A percentile compares a stretch with the other conserved stretches of the same genome.
Conservation (phyloP, 768 basidiomycete species). For the Clavaria fumosa region DNA sequence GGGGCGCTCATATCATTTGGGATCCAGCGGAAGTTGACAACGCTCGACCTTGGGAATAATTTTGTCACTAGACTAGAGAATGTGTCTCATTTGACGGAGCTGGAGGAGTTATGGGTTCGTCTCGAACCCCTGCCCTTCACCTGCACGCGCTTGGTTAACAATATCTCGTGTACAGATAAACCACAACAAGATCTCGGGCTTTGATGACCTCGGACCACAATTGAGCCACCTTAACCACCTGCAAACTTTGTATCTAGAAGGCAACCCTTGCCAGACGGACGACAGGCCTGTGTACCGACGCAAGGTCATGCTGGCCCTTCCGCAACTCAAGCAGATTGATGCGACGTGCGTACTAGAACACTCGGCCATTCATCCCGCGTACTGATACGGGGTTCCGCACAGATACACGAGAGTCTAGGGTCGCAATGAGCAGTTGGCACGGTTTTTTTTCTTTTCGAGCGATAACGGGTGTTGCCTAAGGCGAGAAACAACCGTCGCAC, state of each 20-base stretch:
- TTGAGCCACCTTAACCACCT: conserved; percentile 45
- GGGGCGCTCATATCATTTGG: neutral
- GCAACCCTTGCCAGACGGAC: conserved; percentile 75
- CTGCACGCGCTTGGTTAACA: neutral
- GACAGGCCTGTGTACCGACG: conserved; percentile 72
- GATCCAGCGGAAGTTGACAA: conserved; percentile 48
- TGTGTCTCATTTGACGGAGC: conserved; percentile 50
- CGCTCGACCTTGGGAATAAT: conserved; percentile 81
- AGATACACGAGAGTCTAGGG: too few species aligned
- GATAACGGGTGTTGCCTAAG: too few species aligned
- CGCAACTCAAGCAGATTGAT: conserved; percentile 87
- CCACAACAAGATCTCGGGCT: conserved; percentile 66
- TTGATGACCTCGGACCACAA: conserved; percentile 52
- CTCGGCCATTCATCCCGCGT: too few species aligned
- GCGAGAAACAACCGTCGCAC: too few species aligned
- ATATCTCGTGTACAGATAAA: too few species aligned
- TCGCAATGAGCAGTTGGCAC: too few species aligned
- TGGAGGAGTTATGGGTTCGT: conserved; percentile 94
- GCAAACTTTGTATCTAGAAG: conserved; percentile 87
- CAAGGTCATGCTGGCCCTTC: conserved; percentile 78
- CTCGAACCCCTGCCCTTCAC: neutral
- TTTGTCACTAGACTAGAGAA: conserved; percentile 69
- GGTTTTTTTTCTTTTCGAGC: too few species aligned
- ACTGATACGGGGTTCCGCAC: too few species aligned
- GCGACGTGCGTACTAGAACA: conserved; percentile 79